Evolutionary conservation across 2,329 filamentous ascomycete species (phyloP), one percentile per base, ranked within the genome.

Genomic region (Colletotrichum liaoningense): DNA sequence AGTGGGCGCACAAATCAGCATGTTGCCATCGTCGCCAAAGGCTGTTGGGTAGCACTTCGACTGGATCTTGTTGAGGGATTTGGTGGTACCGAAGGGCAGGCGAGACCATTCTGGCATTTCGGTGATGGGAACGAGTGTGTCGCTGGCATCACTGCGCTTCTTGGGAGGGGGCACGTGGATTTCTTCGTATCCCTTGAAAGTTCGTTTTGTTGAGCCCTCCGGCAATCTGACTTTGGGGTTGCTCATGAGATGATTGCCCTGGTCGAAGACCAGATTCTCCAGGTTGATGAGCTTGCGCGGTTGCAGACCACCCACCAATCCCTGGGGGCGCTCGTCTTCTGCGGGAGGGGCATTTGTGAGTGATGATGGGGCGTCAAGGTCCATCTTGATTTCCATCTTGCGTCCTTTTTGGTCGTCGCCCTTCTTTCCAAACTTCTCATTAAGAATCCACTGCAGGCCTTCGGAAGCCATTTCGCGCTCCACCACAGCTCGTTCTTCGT

Each of bases 181-280:
- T 80, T 99, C 97, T 83, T 99, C 97, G 77, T 98, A 99, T 42
- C 97, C 97, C 83, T 99, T 99, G 85, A 98, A 98, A 0, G 94
- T 95, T 60, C 95, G 91, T 83, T 98, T 98, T 0, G 94, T 98
- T 2, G 97, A 98, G 12, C 97, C 97, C 81, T 98, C 95, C 0
- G 97, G 97, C 24, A 99, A 88, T 75, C 94, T 93, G 59, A 99
- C 97, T 80, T 95, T 98, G 7, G 95, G 94, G 79, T 99, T 99
- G n/a, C 97, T 98, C 96, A 98, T 99, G 56, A 99, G 88, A 86
- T 99, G 97, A 79, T 98, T 99, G 66, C 97, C 97, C 83, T 98
- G 96, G 78, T 98, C 97, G 80, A 99, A 99, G 52, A 98, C 90
- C 42, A 99, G 90, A 79, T 98, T 98, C 71, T 99, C 96, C 64